Evolutionary conservation across 768 basidiomycete species (phyloP), one percentile per base, ranked within the genome.

Genomic region (Xerocomellus intermedius): DNA sequence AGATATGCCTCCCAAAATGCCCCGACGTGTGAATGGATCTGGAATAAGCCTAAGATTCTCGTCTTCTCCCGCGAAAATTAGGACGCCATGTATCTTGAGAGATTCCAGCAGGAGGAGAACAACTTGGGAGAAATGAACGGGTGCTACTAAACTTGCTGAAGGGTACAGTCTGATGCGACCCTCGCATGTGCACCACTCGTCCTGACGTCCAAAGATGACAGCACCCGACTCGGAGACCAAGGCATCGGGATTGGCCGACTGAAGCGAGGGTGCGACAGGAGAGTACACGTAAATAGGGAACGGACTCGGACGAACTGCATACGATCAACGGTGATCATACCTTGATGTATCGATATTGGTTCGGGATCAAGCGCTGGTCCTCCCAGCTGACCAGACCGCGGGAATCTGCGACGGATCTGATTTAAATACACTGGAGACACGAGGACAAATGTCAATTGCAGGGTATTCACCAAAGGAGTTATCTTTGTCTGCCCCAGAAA

Each of bases 11-110:
- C 56, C 38, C 51, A 51, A 42, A 32, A 12, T 8, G 36, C 22
- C 56, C 50, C 54, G 54, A 45, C 56, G 58, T 68, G 56, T 60
- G 61, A 66, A 68, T 48, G 47, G 55, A 63, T 59, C 52, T 44
- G 30, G 43, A 22, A 32, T 47, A 51, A 14, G 26, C 36, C 33
- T 14, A 51, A 48, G 33, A 24, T 13, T 46, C n/a, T n/a, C 17
- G 6, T 33, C 64, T 69, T 67, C 67, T 67, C 67, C 66, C 66
- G 66, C 64, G 64, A 67, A 56, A 58, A 59, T 69, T 54, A 33
- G 24, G n/a, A 21, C 24, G 26, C 38, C 35, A 39, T 6, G 17
- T 58, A 48, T 44, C 54, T 53, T 55, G 44, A 43, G 32, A 37
- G 55, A 48, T 48, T 53, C 19, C 30, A 48, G 21, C 14, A 26